Evolutionary conservation across 2,329 filamentous ascomycete species (phyloP).

Genomic region (Pyrenochaeta sp.): DNA sequence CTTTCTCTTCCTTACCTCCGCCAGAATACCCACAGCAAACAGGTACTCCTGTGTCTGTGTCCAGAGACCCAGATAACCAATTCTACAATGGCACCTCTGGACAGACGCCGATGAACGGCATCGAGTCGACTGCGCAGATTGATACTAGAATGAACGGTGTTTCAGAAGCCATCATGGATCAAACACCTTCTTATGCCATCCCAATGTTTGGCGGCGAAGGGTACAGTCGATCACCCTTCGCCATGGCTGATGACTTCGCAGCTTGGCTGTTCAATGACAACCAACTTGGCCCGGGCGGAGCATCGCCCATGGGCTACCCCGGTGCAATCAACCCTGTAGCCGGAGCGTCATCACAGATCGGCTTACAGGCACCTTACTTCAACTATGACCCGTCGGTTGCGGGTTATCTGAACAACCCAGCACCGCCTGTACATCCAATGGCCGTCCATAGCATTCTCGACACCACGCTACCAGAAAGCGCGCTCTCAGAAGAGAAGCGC

Average conservation of each 20-base stretch:
- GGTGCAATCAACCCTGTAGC: conserved; percentile 44
- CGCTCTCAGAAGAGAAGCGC: conserved; percentile 87
- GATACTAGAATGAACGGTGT: conserved; percentile 45
- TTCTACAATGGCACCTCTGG: conserved; percentile 46
- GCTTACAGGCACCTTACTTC: conserved; percentile 59
- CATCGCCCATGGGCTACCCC: conserved; percentile 49
- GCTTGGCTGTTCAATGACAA: conserved; percentile 82
- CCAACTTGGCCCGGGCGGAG: conserved; percentile 51
- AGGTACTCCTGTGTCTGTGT: conserved; percentile 49
- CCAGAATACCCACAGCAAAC: conserved; percentile 58
- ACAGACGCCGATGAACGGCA: conserved; percentile 47
- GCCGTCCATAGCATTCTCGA: conserved; percentile 86
- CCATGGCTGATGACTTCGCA: conserved; percentile 86
- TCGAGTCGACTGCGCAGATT: conserved; percentile 46
- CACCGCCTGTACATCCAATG: conserved; percentile 79
- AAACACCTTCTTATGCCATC: conserved; percentile 68
- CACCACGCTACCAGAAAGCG: conserved; percentile 77
- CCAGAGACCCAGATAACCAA: conserved; percentile 43
- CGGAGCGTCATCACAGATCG: conserved; percentile 49
- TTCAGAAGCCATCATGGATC: conserved; percentile 51
- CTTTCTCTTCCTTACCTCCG: conserved; percentile 67
- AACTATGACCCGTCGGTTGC: conserved; percentile 58
- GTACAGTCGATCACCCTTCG: conserved; percentile 85
- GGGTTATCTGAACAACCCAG: conserved; percentile 57
- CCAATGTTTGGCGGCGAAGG: conserved; percentile 87